Base-by-base conservation (phyloP, 2,329 filamentous ascomycete genomes). In the Pseudocercospora fijiensis region DNA sequence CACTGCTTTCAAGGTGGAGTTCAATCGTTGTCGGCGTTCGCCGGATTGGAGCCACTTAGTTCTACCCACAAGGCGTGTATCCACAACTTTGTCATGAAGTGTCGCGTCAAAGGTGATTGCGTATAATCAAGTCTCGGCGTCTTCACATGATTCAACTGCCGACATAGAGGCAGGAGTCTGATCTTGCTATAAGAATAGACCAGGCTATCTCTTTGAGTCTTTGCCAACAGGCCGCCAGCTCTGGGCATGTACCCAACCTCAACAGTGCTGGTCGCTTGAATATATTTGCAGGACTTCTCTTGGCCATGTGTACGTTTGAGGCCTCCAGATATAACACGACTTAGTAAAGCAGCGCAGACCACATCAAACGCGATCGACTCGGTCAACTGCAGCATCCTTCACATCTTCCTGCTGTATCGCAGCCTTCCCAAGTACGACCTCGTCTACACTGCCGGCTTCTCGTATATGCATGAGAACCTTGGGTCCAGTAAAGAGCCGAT, bases 401-500 rank as follows among this genome's bases (percentile, higher is more conserved):
- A 30, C 58, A 3, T 56, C 56, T 22, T 22, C 13, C 11, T 47
- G 7, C 6, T 33, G 16, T 30, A 49, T 11, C 22, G 16, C 37
- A 27, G 18, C 49, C 5, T 53, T 49, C 10, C 26, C 33, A 7
- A 22, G 43, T 52, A 57, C 51, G 2, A 45, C 59, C 61, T 65
- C 60, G 27, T 58, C 60, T 1, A 57, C 45, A 37, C 62, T 61
- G 6, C 60, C 61, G 1, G 63, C 65, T 37, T 67, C 59, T 16
- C 41, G 51, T 10, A 69, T 64, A 43, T 67, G 63, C 64, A 69
- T 60, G 2, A 66, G 59, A 37, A 67, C 62, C 28, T 66, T 67
- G 9, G 59, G 49, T 4, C 68, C 76, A 68, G 77, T 76, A 61
- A 84, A 84, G 69, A 84, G 76, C 24, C 78, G 74, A 67, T 84